Base-by-base conservation (phyloP, 768 basidiomycete genomes). In the Panaeolus papilionaceus region DNA sequence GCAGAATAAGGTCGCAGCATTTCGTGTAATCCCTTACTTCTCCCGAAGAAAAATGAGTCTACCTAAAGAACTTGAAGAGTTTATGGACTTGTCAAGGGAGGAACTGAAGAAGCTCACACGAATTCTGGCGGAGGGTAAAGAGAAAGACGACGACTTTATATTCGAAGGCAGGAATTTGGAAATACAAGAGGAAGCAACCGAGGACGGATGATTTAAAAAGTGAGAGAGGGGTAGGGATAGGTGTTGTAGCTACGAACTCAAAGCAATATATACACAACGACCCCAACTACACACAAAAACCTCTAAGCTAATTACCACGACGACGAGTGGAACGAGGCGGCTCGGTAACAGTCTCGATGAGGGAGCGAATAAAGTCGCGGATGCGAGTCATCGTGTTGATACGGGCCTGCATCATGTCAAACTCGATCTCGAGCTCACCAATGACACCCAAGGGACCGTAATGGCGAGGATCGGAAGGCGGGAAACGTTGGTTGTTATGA, bases 21-120 rank as follows among this genome's bases (percentile, higher is more conserved):
- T 76, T 64, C 49, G 73, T 0, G 45, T 80, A 0, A 67, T 78
- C 23, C 77, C 77, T 1, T 79, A 77, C 28, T 68, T 67, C 33
- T 64, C 67, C 0, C 33, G 67, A 16, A n/a, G 26, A 11, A 62
- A 47, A 10, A 16, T 71, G 8, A 38, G 6, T 1, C 7, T 68
- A 6, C 67, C 64, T 3, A 62, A 64, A 11, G 62, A 54, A 0
- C 16, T 71, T 7, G 33, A 66, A 8, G 49, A 63, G 16, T 47
- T 66, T 11, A 66, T 66, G 11, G 66, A 66, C 8, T 3, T 45
- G 16, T 18, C 45, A n/a, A 11, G 6, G n/a, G 45, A 45, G 14
- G 45, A 45, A 11, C 16, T 45, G 3, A 45, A n/a, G 7, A 16
- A 45, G n/a, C n/a, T 45, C 7, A n/a, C 45, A 20, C 12, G 18